Base-by-base conservation (phyloP, 2,329 filamentous ascomycete genomes). In the Fusarium verrucosum region DNA sequence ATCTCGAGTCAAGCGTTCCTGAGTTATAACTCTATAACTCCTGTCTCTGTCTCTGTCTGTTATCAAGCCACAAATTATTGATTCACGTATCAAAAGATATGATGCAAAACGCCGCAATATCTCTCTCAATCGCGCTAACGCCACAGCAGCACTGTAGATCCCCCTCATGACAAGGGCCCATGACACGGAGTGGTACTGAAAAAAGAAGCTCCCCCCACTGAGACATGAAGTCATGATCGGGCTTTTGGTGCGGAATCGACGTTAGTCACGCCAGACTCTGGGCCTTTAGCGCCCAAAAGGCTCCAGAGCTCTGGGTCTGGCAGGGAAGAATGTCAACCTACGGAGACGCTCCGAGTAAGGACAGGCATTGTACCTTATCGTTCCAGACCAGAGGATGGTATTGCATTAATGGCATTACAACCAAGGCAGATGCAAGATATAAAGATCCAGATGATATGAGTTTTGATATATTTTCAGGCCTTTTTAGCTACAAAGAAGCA, bases 151-250 rank as follows among this genome's bases (percentile, higher is more conserved):
- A 36, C 13, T 17, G 60, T 25, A 65, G 62, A 62, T 62, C 58
- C 62, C 62, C 62, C 63, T 66, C 64, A 66, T 61, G 61, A 51
- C 50, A 66, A 41, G 47, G 60, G 38, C 59, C 64, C 64, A 67
- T 67, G 64, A 62, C 54, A 50, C 32, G 41, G 54, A 19, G 49
- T 22, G 46, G 33, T 51, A 23, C 61, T 60, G 23, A 23, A 62
- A 45, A 50, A 57, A 47, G 40, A 22, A 49, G 23, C 46, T 16
- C 23, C 26, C 62, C 40, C 47, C 64, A 49, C 56, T 35, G 33
- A 42, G 22, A 36, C n/a, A n/a, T 43, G 45, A 64, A 26, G 41
- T 50, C 47, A 65, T 65, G 49, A 67, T 68, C 65, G 64, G 28
- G n/a, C 7, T 50, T 62, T 67, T 52, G 49, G 60, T 32, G 41